phyloP scores from a whole-genome alignment of 768 basidiomycete species.

The Amanita rubescens region DNA sequence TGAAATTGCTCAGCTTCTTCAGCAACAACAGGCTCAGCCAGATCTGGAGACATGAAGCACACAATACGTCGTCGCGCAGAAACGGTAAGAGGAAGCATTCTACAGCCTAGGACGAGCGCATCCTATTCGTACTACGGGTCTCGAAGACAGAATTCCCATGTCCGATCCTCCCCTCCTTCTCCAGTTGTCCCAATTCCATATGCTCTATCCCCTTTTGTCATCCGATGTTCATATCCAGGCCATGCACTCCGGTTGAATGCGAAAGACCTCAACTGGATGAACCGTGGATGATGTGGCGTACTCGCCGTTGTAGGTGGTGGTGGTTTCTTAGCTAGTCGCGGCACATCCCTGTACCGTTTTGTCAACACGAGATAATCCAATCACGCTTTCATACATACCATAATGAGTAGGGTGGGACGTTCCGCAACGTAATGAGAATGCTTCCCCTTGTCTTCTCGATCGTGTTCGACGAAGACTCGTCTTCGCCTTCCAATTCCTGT shows the following conservation, averaged over 20 bases:
- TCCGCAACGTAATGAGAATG: conserved; percentile 79
- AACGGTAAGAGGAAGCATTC: no score
- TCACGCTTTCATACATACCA: conserved; percentile 55
- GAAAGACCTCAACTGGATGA: conserved; percentile 72
- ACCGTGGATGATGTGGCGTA: conserved; percentile 54
- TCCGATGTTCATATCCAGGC: conserved; percentile 87
- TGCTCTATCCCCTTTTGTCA: conserved; percentile 81
- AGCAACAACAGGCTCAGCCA: no score
- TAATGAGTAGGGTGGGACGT: conserved; percentile 78
- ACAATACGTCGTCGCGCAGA: no score
- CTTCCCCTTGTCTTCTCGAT: conserved; percentile 47
- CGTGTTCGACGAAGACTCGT: background rate
- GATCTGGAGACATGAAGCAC: no score
- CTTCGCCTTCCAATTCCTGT: background rate
- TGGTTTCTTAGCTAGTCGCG: conserved; percentile 70
- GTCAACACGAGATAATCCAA: background rate
- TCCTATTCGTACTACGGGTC: no score
- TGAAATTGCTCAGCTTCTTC: no score
- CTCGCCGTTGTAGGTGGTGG: conserved; percentile 41
- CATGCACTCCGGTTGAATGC: conserved; percentile 62
- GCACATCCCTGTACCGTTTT: conserved; percentile 52
- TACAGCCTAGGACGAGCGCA: no score
- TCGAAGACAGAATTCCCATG: no score
- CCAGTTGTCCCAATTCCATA: conserved; percentile 50
- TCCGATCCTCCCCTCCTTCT: conserved; percentile 59